phyloP scores from a whole-genome alignment of 495 filamentous ascomycete genomes.

The Chlorociboria aeruginascens region DNA sequence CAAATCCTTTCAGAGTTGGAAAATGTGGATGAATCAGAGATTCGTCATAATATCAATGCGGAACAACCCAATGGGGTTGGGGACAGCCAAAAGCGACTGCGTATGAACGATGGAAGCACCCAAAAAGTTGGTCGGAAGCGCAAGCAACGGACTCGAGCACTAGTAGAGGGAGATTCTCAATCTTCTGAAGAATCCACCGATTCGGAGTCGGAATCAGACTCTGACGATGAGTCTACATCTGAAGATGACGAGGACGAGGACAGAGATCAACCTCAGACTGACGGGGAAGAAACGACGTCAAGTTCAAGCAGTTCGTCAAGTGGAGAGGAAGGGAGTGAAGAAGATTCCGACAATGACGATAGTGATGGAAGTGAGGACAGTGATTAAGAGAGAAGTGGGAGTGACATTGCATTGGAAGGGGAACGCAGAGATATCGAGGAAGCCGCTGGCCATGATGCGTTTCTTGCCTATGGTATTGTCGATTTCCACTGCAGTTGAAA shows the following conservation, averaged over 20 bases:
- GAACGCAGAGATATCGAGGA: neutral
- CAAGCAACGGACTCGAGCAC: conserved; percentile 15
- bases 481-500: too few relatives aligned
- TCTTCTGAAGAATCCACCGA: conserved; percentile 5
- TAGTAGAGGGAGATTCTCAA: conserved; percentile 1
- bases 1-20: conserved; percentile 8
- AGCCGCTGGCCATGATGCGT: too few relatives aligned
- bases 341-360: neutral
- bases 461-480: too few relatives aligned
- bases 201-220: conserved; percentile 3
- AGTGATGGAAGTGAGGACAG: conserved; percentile 4
- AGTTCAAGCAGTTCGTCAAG: conserved; percentile 10
- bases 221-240: conserved; percentile 2
- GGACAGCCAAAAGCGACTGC: conserved; percentile 10
- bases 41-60: neutral
- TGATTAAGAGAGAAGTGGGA: neutral
- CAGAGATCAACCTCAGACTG: neutral
- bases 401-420: neutral
- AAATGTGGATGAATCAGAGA: neutral
- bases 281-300: conserved; percentile 3
- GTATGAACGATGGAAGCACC: conserved; percentile 12
- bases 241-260: conserved; percentile 1
- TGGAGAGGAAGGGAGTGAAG: conserved; percentile 1
- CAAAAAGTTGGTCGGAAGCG: conserved; percentile 14
- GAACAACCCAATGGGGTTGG: neutral